A percentile compares a stretch with the other conserved stretches of the same genome.
Evolutionary conservation across 2,329 filamentous ascomycete genomes (phyloP).

Genomic region (Diaporthe citri): DNA sequence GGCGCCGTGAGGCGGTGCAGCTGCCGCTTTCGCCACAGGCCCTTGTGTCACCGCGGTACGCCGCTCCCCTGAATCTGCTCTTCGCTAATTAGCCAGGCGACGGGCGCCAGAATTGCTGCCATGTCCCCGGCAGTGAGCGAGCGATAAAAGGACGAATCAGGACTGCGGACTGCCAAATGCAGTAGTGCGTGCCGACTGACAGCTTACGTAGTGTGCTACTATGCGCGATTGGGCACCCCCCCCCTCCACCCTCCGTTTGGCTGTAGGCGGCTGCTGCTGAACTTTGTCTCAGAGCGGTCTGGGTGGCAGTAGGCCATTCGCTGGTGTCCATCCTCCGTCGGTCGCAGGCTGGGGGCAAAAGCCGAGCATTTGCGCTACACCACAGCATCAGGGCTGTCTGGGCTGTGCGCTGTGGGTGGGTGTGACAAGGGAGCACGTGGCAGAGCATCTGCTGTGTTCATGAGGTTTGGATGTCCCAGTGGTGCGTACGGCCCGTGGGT

Average conservation of each 20-base stretch:
- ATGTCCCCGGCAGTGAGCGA: background rate
- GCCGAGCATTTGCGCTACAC: background rate
- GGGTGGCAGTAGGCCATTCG: conserved; percentile 16
- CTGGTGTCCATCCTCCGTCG: background rate
- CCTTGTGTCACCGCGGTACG: background rate
- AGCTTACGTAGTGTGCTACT: background rate
- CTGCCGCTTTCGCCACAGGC: conserved; percentile 13
- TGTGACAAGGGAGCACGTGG: conserved; percentile 28
- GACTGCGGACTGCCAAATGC: background rate
- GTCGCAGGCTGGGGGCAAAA: background rate
- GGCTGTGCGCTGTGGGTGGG: background rate
- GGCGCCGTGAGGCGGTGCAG: conserved; percentile 37
- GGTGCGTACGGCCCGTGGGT: background rate
- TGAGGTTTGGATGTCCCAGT: background rate
- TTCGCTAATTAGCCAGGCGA: background rate
- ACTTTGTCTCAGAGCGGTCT: conserved; percentile 28
- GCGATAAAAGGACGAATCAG: background rate
- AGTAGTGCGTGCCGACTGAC: conserved; percentile 1
- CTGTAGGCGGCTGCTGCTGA: conserved; percentile 8
- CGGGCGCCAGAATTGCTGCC: conserved; percentile 12
- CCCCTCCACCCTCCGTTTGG: background rate
- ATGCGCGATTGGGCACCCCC: conserved; percentile 26
- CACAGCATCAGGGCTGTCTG: background rate
- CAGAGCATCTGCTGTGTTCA: conserved; percentile 4
- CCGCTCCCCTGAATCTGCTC: background rate